phyloP scores from a whole-genome alignment of 768 basidiomycete species.

The Cystobasidium onofrii region DNA sequence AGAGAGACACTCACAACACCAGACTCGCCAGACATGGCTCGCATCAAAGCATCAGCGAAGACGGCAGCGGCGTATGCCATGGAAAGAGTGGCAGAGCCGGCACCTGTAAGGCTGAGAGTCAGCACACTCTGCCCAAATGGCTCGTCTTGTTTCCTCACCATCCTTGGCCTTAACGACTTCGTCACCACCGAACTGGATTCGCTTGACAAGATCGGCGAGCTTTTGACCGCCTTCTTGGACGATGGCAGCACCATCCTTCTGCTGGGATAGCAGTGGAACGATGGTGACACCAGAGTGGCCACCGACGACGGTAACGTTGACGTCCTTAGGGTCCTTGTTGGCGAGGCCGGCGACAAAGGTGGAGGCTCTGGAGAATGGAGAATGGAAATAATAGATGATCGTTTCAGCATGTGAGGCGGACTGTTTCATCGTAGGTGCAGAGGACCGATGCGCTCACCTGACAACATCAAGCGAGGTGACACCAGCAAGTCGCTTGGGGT shows the following conservation, averaged over 20 bases:
- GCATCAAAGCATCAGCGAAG: constrained; percentile 58
- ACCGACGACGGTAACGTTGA: constrained; percentile 75
- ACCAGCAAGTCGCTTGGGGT: constrained; percentile 83
- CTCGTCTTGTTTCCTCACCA: constrained; percentile 45
- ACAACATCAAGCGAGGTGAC: constrained; percentile 68
- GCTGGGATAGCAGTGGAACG: constrained; percentile 87
- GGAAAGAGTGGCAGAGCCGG: constrained; percentile 65
- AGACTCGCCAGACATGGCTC: constrained; percentile 61
- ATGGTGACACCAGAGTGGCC: constrained; percentile 98
- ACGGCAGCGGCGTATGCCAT: constrained; percentile 70
- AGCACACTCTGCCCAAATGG: not conserved
- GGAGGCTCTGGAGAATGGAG: constrained; percentile 74
- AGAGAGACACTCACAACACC: constrained; percentile 69
- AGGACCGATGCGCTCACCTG: not conserved
- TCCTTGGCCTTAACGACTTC: constrained; percentile 99
- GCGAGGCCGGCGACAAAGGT: constrained; percentile 73
- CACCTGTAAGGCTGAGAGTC: constrained; percentile 39
- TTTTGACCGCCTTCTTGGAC: constrained; percentile 55
- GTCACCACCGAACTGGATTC: constrained; percentile 96
- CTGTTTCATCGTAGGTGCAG: no score
- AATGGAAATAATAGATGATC: no score
- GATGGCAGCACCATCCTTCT: constrained; percentile 60
- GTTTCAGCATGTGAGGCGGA: no score
- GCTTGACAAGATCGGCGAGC: constrained; percentile 70
- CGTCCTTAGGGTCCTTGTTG: constrained; percentile 59